Base-by-base conservation (phyloP, 805 yeast genomes). In the Sporopachydermia quercuum region DNA sequence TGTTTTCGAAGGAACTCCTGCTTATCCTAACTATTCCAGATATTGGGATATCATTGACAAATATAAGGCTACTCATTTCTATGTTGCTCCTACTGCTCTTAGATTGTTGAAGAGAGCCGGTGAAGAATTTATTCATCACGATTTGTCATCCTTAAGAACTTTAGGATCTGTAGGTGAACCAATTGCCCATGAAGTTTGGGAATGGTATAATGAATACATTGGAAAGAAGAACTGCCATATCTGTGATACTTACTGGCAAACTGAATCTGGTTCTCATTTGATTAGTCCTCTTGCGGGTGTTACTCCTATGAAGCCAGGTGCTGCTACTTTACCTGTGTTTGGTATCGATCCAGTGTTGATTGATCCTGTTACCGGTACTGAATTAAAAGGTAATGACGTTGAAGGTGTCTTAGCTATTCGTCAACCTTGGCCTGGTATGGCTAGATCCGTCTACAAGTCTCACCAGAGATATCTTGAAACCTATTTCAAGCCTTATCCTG, bases 121-220 rank as follows among this genome's bases (percentile, higher is more conserved):
- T 51, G 84, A 83, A 57, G 72, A 75, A 38, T 82, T 70, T 56
- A 83, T 91, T 55, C 76, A 79, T 50, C 85, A 78, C 57, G 91
- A 86, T 58, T 72, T 86, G 47, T 72, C 80, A 15, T 76, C 93
- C n/a, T 63, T 91, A 54, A 79, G 97, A 61, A 85, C 86, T 15
- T 70, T 89, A 48, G 98, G 98, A 43, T 84, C 96, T 14, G 98
- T 89, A 39, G 98, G 98, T 59, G 98, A 91, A 67, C 97, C 98
- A 49, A 89, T 89, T 59, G 93, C 96, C 37, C 85, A 94, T 43
- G 98, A 91, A 59, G 77, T 91, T 49, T 91, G 97, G 97, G 93
- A 85, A 60, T 91, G 98, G 98, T 91, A 91, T 64, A 76, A 82
- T 58, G 89, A 83, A 52, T 74, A 82, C 58, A 78, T 91, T 52